These are phyloP conservation scores for Limonium bicolor DNA, from an alignment of 148 eudicot genomes.

Conservation along the genomic window DNA sequence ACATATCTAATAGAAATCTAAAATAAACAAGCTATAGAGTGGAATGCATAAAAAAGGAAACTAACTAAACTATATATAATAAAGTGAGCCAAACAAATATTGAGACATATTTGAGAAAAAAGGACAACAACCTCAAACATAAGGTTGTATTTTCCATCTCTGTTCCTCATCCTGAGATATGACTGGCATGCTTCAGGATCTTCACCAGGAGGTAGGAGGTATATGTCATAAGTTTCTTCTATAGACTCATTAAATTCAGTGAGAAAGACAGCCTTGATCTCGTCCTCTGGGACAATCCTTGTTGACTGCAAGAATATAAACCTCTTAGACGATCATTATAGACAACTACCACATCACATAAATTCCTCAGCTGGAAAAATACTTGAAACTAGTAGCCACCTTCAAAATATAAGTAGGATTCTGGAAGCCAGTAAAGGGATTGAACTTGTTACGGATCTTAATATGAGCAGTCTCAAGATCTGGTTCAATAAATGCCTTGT, in stretches of 20 bases:
- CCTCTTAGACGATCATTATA: too few relatives aligned
- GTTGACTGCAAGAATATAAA: constrained; percentile 61
- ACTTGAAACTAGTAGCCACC: constrained; percentile 20
- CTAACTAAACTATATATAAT: too few relatives aligned
- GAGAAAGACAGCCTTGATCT: constrained; percentile 60
- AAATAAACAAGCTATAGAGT: too few relatives aligned
- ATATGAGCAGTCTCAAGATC: constrained; percentile 90
- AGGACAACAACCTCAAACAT: constrained; percentile 72
- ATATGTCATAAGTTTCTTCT: constrained; percentile 93
- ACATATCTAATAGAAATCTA: too few relatives aligned
- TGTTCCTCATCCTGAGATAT: constrained; percentile 93
- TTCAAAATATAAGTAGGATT: constrained; percentile 86
- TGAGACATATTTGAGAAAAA: too few relatives aligned
- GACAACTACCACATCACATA: too few relatives aligned
- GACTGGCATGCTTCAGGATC: constrained; percentile 99
- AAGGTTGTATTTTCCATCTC: constrained; percentile 90
- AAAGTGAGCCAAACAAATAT: too few relatives aligned
- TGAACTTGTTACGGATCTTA: constrained; percentile 78
- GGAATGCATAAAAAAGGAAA: too few relatives aligned
- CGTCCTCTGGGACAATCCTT: constrained; percentile 42
- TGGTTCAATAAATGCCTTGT: constrained; percentile 96
- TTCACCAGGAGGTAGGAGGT: constrained; percentile 94
- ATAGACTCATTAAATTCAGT: constrained; percentile 46
- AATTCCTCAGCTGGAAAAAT: not conserved
- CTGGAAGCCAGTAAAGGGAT: constrained; percentile 89